Evolutionary conservation across 345 rosid genomes (phyloP).

Genomic region (Sonneratia alba): DNA sequence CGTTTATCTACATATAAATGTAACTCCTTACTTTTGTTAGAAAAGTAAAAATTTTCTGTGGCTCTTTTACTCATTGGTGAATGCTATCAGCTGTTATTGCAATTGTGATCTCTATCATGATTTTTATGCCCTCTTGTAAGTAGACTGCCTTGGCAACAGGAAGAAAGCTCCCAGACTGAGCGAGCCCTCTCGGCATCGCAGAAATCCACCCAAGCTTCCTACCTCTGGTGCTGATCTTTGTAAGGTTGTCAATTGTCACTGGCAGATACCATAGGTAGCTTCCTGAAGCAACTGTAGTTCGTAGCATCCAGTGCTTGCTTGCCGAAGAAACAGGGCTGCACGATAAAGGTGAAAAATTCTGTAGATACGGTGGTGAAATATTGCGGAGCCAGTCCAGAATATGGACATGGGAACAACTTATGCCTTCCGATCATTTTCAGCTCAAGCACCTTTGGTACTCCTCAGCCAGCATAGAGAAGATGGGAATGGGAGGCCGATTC

Average conservation of each 20-base stretch:
- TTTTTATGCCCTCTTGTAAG: slow-evolving; percentile 21
- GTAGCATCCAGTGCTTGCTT: slow-evolving; percentile 48
- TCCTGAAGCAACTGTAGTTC: slow-evolving; percentile 23
- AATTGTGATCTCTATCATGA: not conserved
- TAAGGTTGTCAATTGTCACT: slow-evolving; percentile 20
- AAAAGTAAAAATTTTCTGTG: not conserved
- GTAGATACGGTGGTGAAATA: slow-evolving; percentile 38
- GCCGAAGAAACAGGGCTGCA: slow-evolving; percentile 41
- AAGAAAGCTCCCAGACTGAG: slow-evolving; percentile 19
- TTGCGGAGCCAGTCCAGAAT: slow-evolving; percentile 42
- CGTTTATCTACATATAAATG: not conserved
- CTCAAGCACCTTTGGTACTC: slow-evolving; percentile 18
- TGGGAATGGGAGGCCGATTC: slow-evolving; percentile 28
- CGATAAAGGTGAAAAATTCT: slow-evolving; percentile 35
- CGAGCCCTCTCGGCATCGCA: slow-evolving; percentile 16
- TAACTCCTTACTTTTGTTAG: not conserved
- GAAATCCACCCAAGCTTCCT: slow-evolving; percentile 31
- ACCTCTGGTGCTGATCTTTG: slow-evolving; percentile 16
- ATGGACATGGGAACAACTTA: slow-evolving; percentile 25
- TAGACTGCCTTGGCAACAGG: slow-evolving; percentile 26
- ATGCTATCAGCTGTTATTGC: not conserved
- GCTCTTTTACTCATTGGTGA: not conserved
- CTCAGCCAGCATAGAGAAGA: slow-evolving; percentile 25
- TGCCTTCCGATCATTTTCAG: slow-evolving; percentile 19
- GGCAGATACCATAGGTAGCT: slow-evolving; percentile 26